Base-by-base conservation (phyloP, 129 eudicot genomes). In the Pseudognaphalium luteoalbum region DNA sequence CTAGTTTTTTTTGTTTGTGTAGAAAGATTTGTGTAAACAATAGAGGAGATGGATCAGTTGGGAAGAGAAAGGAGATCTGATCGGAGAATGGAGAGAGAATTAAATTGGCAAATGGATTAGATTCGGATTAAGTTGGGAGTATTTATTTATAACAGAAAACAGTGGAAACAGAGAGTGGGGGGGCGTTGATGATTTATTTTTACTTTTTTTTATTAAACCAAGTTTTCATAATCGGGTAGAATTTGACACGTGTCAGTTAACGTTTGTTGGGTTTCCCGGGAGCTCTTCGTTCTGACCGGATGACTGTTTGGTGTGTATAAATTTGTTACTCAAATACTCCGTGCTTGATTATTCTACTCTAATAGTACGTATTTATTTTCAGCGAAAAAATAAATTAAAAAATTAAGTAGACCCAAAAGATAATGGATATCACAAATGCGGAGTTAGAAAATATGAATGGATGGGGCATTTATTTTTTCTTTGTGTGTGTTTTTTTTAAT, bases 241-340 rank as follows among this genome's bases (percentile, higher is more conserved):
- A 52, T 29, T 9, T 5, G 83, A 42, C 85, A 77, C 85, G 87
- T 83, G 87, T 77, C 78, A 62, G 83, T 80, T 44, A 76, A 7
- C 54, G 8, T 60, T 8, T 82, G 28, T 61, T 4, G 0, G 62
- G 3, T 19, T 57, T 19, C 1, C 1, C 6, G 9, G 57, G 17
- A 11, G 52, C 17, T 44, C 17, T 44, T 44, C 4, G 8, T 44
- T 44, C 52, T 44, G 52, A 44, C 52, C 17, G 17, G 52, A 2
- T 44, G 52, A 44, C 52, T 44, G 17, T 11, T 44, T 44, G 52
- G 52, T 32, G 34, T 32, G 52, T 32, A 4, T 32, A 32, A 3
- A 32, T 32, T 32, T 32, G 4, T 32, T 32, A 32, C 2, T 32
- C 34, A 25, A 25, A 25, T 25, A 25, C 28, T n/a, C n/a, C n/a